These are phyloP conservation scores for Paraphaeosphaeria minitans DNA, from an alignment of 2,329 filamentous ascomycete species.

Conservation along the genomic window DNA sequence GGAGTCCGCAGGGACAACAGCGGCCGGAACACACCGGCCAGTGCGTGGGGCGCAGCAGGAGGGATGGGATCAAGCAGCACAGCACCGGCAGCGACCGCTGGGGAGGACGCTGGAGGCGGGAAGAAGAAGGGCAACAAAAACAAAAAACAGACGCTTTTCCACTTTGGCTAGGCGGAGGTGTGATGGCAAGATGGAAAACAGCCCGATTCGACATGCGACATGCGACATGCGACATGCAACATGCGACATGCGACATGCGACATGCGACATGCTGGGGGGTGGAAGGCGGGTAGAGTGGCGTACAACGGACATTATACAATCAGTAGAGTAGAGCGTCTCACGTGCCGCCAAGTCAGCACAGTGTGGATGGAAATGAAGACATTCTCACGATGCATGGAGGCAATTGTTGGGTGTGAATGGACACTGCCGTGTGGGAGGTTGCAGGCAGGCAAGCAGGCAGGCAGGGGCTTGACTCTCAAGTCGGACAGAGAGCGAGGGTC, in stretches of 20 bases:
- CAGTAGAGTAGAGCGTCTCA: not conserved
- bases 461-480: too few relatives aligned
- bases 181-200: not conserved
- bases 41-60: constrained; percentile 47
- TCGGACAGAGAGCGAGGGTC: too few relatives aligned
- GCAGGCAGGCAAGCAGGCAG: too few relatives aligned
- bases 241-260: constrained; percentile 10
- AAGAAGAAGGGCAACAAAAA: constrained; percentile 57
- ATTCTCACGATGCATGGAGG: not conserved
- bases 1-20: constrained; percentile 52
- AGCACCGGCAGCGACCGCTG: constrained; percentile 19
- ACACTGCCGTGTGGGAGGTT: too few relatives aligned
- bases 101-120: constrained; percentile 31
- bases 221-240: constrained; percentile 13
- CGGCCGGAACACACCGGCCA: constrained; percentile 46
- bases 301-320: not conserved
- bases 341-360: not conserved
- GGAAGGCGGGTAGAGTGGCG: constrained; percentile 13
- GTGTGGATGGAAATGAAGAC: not conserved
- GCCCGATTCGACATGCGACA: constrained; percentile 14
- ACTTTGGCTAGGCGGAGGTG: constrained; percentile 49
- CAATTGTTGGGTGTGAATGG: not conserved
- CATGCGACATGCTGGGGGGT: constrained; percentile 1
- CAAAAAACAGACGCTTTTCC: constrained; percentile 58
- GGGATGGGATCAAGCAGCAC: constrained; percentile 30